A percentile compares a stretch with the other conserved stretches of the same genome.
Conservation (phyloP, 208 protist species). For the Trypanosoma caninum region DNA sequence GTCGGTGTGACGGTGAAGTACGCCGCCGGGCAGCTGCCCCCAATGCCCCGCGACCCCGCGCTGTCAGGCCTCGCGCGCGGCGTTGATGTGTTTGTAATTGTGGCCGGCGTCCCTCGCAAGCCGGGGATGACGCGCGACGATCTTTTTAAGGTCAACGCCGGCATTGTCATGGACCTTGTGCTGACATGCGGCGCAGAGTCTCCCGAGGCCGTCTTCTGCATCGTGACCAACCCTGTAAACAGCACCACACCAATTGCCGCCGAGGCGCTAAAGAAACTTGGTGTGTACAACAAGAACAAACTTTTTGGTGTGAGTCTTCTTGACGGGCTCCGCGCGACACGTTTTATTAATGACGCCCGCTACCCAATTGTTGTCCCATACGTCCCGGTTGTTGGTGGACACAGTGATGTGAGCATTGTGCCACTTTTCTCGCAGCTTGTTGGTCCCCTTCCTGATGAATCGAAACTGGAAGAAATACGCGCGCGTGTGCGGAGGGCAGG, state of each 20-base stretch:
- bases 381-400: constrained; percentile 94
- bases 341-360: constrained; percentile 88
- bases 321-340: constrained; percentile 90
- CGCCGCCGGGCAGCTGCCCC: constrained; percentile 59
- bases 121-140: constrained; percentile 97
- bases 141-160: constrained; percentile 96
- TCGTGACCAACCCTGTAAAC: constrained; percentile 97
- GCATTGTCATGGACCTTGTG: constrained; percentile 90
- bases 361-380: constrained; percentile 32
- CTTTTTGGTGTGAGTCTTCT: constrained; percentile 93
- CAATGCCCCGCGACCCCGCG: constrained; percentile 60
- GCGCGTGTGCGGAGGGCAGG: constrained; percentile 93
- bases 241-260: constrained; percentile 95
- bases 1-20: constrained; percentile 75
- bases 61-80: constrained; percentile 67
- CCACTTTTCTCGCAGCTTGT: constrained; percentile 86
- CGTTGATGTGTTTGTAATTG: constrained; percentile 92
- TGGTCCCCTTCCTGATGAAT: constrained; percentile 54
- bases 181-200: constrained; percentile 72
- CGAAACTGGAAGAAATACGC: constrained; percentile 61
- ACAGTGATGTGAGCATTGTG: constrained; percentile 95
- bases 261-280: constrained; percentile 87
- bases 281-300: constrained; percentile 84
- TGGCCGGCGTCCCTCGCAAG: constrained; percentile 95
- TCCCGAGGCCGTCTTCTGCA: constrained; percentile 90